These are phyloP conservation scores for Xylaria multiplex DNA, from an alignment of 2,329 filamentous ascomycete species.

Conservation along the genomic window DNA sequence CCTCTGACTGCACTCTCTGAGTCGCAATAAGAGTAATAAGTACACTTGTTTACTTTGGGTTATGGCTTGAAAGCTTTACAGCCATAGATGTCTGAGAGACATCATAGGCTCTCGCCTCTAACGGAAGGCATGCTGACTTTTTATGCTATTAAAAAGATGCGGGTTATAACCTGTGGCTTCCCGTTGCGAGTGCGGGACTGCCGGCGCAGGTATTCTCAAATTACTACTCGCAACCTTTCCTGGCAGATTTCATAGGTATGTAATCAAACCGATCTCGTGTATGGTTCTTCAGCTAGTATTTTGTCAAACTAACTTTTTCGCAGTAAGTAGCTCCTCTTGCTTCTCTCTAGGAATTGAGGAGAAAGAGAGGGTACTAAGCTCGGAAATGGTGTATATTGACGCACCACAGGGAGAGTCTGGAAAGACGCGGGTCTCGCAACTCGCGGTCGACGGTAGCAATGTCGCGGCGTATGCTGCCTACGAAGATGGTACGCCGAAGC, in stretches of 20 bases:
- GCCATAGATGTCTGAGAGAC: not conserved
- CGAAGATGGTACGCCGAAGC: conserved; percentile 43
- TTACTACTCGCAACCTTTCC: conserved; percentile 52
- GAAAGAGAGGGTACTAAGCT: not conserved
- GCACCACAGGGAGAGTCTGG: conserved; percentile 39
- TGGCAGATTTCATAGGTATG: conserved; percentile 51
- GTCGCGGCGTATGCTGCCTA: conserved; percentile 48
- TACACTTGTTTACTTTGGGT: too few relatives aligned
- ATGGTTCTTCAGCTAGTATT: not conserved
- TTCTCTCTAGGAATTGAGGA: not conserved
- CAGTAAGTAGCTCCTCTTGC: conserved; percentile 17
- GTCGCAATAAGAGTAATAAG: too few relatives aligned
- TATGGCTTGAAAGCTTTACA: not conserved
- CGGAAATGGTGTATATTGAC: not conserved
- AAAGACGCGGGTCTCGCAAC: conserved; percentile 44
- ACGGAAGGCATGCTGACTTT: conserved; percentile 8
- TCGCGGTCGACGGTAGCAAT: conserved; percentile 33
- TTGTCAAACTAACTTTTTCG: conserved; percentile 14
- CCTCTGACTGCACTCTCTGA: too few relatives aligned
- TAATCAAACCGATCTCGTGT: conserved; percentile 4
- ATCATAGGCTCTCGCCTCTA: too few relatives aligned
- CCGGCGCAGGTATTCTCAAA: conserved; percentile 50
- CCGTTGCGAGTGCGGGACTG: conserved; percentile 44
- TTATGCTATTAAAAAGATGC: conserved; percentile 25
- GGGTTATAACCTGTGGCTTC: conserved; percentile 39